Base-by-base conservation (phyloP, 495 filamentous ascomycete genomes). In the Rusavskia elegans region DNA sequence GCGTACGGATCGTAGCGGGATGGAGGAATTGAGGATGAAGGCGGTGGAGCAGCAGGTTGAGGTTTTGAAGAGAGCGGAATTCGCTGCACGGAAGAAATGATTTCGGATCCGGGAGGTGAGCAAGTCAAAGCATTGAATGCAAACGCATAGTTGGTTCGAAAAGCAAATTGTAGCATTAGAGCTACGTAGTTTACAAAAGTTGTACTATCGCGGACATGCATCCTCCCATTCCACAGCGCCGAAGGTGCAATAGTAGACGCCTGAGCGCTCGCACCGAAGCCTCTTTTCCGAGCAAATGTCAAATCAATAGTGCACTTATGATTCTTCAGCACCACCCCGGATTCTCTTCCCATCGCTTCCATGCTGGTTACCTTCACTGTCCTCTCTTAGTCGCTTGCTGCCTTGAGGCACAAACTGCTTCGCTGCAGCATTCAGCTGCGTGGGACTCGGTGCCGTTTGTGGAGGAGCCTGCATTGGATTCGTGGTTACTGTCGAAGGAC, bases 311-410 rank as follows among this genome's bases (percentile, higher is more conserved):
- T 30, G 20, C 19, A 27, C 46, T 63, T 49, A 72, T 20, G 64
- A 54, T 19, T 65, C 63, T 50, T 65, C 66, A 44, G 73, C 72
- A 30, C 72, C 73, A 17, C 74, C 74, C 57, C 76, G 62, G 55
- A 75, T 71, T 55, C 75, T 67, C 64, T 78, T 78, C 36, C 76
- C 77, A 50, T 63, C 66, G 53, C 55, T 65, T 13, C 56, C 69
- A 10, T 69, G 71, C 19, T 63, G 61, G 19, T 68, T 72, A 23
- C 73, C 74, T 20, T 73, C 65, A 9, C 75, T 77, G 35, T 85
- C 82, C 20, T 83, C 80, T 20, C 82, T 68, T 19, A 76, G 68
- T 30, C 81, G 68, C 64, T 86, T 86, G 50, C 77, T 75, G n/a
- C 81, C 80, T 44, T 67, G 64, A 5, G 80, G 79, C 37, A 78